Base-by-base conservation (phyloP, 805 yeast species). In the Lachancea waltii region DNA sequence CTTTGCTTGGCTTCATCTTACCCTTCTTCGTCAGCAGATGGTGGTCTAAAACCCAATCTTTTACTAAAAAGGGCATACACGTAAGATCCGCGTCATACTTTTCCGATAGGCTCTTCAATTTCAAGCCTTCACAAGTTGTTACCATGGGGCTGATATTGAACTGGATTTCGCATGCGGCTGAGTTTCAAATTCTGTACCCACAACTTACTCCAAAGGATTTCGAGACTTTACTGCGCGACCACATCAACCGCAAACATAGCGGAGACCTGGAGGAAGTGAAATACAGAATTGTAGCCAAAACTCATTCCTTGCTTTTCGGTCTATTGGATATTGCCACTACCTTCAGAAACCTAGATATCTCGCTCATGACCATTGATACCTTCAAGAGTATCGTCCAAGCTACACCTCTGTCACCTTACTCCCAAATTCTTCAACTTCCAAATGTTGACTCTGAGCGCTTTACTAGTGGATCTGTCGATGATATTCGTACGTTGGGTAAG, bases 11-110 rank as follows among this genome's bases (percentile, higher is more conserved):
- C 15, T 68, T 82, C 3, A 67, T 85, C 4, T 70, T 92, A 40
- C 98, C 98, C 2, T 67, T 68, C 38, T 61, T 83, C 33, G 97
- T 94, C 21, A 83, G 86, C 28, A 67, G 69, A 20, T 90, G 97
- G 96, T 92, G 99, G 99, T 68, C 69, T 32, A 78, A 76, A 38
- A 85, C 86, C 36, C 83, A 81, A 56, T 67, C 81, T 3, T 78
- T 77, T 54, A 92, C 96, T 19, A 84, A 80, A 50, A 77, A 76
- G 49, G 96, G 95, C 3, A 68, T 92, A 43, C 85, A 84, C 47
- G 79, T 82, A 35, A 74, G 76, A 19, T 83, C 97, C n/a, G 95
- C 98, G 4, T 74, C 84, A 3, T 56, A 67, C 40, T 85, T 83
- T 54, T 79, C 85, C 32, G 81, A 83, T 50, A 70, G 73, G 46